Evolutionary conservation across 345 rosid species (phyloP).

Genomic region (Sisymbrium altissimum): DNA sequence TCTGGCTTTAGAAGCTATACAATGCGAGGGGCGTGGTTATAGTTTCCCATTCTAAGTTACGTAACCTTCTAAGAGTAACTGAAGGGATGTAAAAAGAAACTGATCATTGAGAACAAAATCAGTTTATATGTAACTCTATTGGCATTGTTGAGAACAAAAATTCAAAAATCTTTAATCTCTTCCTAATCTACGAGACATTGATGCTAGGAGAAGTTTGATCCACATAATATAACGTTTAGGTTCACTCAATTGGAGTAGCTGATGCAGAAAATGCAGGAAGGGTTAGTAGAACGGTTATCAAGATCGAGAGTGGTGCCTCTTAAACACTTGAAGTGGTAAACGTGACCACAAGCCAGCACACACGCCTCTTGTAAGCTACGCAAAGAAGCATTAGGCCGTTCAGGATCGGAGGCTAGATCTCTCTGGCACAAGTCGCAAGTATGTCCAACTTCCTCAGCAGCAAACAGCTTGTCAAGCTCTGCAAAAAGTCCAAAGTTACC

Average conservation of each 20-base stretch:
- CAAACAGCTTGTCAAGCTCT: conserved; percentile 23
- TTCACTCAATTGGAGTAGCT: conserved; percentile 7
- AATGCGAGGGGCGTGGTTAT: not conserved
- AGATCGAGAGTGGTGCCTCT: conserved; percentile 28
- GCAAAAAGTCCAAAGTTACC: not conserved
- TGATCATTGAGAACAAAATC: not conserved
- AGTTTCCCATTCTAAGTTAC: conserved; percentile 14
- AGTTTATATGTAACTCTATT: conserved; percentile 19
- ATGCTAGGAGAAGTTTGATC: not conserved
- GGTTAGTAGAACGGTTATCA: conserved; percentile 2
- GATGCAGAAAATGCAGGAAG: conserved; percentile 28
- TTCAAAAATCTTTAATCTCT: not conserved
- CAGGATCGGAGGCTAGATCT: conserved; percentile 30
- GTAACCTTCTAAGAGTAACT: not conserved
- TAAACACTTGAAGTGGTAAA: conserved; percentile 30
- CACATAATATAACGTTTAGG: not conserved
- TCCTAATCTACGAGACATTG: not conserved
- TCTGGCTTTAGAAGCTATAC: conserved; percentile 55
- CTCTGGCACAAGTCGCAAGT: conserved; percentile 22
- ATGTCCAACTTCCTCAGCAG: conserved; percentile 24
- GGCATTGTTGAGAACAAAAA: not conserved
- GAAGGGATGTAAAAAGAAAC: conserved; percentile 17
- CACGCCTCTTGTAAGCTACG: conserved; percentile 19
- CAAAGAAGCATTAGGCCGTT: conserved; percentile 17
- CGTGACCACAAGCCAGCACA: conserved; percentile 32